Percentiles rank a stretch among this genome's conserved stretches.
These are phyloP conservation scores for Microcyclospora tardicrescens DNA, from an alignment of 2,329 filamentous ascomycete species.

Conservation along the genomic window DNA sequence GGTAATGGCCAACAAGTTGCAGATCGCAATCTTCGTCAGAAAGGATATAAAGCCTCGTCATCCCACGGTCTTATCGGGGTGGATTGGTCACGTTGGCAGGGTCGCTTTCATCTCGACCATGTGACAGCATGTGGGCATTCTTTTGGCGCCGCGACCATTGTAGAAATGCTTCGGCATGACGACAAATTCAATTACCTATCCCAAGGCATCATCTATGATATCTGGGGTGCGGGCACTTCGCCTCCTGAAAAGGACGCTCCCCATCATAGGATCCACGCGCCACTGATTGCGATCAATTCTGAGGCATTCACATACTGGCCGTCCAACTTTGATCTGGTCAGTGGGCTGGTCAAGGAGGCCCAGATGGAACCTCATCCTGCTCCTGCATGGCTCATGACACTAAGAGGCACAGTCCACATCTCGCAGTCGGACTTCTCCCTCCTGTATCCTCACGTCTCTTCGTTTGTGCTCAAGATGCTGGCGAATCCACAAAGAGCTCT, in stretches of 20 bases:
- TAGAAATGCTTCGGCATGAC: constrained; percentile 45
- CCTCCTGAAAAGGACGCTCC: constrained; percentile 28
- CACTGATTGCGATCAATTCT: constrained; percentile 50
- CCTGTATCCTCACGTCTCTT: constrained; percentile 47
- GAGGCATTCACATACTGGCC: constrained; percentile 62
- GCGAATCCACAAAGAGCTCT: constrained; percentile 51
- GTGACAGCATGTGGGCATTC: constrained; percentile 54
- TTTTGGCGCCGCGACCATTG: constrained; percentile 52
- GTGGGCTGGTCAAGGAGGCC: constrained; percentile 45
- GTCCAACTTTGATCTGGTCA: constrained; percentile 47
- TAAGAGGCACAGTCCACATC: constrained; percentile 50
- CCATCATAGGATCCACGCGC: constrained; percentile 37
- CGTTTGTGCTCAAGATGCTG: constrained; percentile 47
- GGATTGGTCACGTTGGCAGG: constrained; percentile 45
- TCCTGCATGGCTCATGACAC: constrained; percentile 34
- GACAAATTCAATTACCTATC: constrained; percentile 45
- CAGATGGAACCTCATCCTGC: constrained; percentile 24
- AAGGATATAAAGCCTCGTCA: constrained; percentile 47
- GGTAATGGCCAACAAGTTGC: constrained; percentile 42
- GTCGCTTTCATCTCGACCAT: constrained; percentile 41
- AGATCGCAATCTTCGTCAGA: constrained; percentile 41
- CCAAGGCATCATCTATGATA: constrained; percentile 54
- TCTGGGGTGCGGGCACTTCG: constrained; percentile 44
- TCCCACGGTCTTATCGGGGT: constrained; percentile 45
- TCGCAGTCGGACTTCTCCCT: constrained; percentile 55